Base-by-base conservation (phyloP, 202 grass and related monocot genomes). In the Cymbopogon flexuosus region DNA sequence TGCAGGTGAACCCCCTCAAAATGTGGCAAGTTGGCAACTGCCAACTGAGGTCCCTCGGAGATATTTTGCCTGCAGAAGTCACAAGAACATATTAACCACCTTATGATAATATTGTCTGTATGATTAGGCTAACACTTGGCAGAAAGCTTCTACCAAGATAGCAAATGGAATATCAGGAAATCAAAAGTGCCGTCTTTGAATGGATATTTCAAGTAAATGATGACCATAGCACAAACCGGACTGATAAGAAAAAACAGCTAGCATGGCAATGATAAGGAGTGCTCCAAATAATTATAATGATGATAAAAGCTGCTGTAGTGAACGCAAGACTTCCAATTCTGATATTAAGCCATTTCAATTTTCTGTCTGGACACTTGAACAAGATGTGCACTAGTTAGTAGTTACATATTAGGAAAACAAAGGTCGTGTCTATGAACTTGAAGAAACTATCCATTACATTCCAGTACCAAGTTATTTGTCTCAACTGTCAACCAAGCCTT, bases 21-120 rank as follows among this genome's bases (percentile, higher is more conserved):
- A 78, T 80, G 84, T 66, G 73, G 83, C 69, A 89, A 84, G 65
- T 75, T 54, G 68, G 77, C 69, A 79, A 86, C 79, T 76, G 77
- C 87, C 77, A 90, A 84, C 74, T 79, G 84, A 78, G 84, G 70
- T 85, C 80, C 83, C 75, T 88, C 90, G n/a, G 82, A 16, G 40
- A 70, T 62, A 79, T 82, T 81, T 79, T 64, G 39, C 76, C 96
- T 99, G 90, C 29, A 77, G 71, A 57, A 57, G 76, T 58, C 37
- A 79, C 74, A 87, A 78, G 8, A 57, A 63, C 56, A 70, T 83
- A 68, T 89, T 83, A 89, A 52, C 49, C 78, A 66, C 22, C 18
- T 51, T 61, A 33, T 29, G 33, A 78, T 81, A 77, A 68, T 72
- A 67, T 16, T 62, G 40, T 54, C 19, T 60, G 9, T 62, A 68